phyloP scores from a whole-genome alignment of 257 asterid species.

The Capsicum baccatum region DNA sequence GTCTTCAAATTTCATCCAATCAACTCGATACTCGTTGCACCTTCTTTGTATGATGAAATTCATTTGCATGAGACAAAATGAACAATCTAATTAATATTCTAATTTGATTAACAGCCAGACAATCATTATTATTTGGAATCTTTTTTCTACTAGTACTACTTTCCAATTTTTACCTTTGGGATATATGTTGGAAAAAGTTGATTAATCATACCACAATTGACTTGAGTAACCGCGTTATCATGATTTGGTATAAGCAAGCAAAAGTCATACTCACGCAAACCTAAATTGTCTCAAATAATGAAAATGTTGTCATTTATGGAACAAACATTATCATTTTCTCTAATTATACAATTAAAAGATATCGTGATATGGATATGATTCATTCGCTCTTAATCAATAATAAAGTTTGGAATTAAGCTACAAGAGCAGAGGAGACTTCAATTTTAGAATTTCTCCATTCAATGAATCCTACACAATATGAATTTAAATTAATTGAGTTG shows the following conservation, averaged over 20 bases:
- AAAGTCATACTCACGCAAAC: slow-evolving; percentile 21
- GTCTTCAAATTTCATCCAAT: too few relatives aligned
- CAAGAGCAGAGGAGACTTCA: background rate
- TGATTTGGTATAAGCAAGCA: slow-evolving; percentile 13
- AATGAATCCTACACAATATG: background rate
- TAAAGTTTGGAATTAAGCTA: background rate
- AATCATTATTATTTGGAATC: slow-evolving; percentile 7
- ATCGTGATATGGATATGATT: background rate
- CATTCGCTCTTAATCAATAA: background rate
- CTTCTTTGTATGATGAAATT: background rate
- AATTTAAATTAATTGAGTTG: background rate
- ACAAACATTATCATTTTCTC: slow-evolving; percentile 24
- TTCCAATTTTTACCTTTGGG: slow-evolving; percentile 23
- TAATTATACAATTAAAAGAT: background rate
- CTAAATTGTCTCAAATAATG: slow-evolving; percentile 22
- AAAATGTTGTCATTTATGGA: background rate
- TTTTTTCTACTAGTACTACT: background rate
- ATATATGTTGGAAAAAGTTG: slow-evolving; percentile 21
- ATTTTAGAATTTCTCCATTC: background rate
- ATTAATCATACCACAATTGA: slow-evolving; percentile 8
- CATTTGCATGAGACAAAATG: background rate
- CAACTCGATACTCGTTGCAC: background rate
- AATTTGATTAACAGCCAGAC: background rate
- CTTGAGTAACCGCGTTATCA: slow-evolving; percentile 27
- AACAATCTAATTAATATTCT: background rate